Percentiles rank a stretch among this genome's conserved stretches.
phyloP scores from a whole-genome alignment of 192 early-diverging fungal genomes.

The Cladochytrium replicatum region DNA sequence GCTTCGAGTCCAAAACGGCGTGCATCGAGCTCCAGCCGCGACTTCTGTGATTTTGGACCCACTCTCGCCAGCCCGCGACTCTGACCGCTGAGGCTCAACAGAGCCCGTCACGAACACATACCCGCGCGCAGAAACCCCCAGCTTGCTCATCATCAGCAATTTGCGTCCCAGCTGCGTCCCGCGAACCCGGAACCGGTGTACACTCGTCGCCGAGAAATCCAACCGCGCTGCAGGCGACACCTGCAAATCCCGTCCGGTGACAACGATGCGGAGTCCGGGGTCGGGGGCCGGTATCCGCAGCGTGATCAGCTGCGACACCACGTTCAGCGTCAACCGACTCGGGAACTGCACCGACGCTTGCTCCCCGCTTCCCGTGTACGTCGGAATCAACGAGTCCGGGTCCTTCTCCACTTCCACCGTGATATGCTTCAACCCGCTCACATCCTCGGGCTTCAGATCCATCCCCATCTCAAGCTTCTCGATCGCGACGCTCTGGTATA shows the following conservation, averaged over 20 bases:
- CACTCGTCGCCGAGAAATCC: conserved; percentile 38
- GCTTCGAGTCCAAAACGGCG: conserved; percentile 35
- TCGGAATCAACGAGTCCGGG: not conserved
- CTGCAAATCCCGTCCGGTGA: conserved; percentile 48
- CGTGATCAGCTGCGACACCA: conserved; percentile 40
- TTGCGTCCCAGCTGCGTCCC: conserved; percentile 49
- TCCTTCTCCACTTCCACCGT: no score
- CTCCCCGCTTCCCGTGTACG: not conserved
- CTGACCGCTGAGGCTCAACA: not conserved
- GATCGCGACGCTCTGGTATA: conserved; percentile 7
- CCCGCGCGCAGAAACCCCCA: conserved; percentile 29
- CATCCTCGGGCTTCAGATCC: no score
- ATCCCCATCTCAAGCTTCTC: conserved; percentile 22
- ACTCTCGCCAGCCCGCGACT: not conserved
- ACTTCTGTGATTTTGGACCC: not conserved
- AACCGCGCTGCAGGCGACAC: conserved; percentile 39
- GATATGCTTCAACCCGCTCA: no score
- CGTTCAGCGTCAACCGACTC: conserved; percentile 40
- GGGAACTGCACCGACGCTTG: conserved; percentile 24
- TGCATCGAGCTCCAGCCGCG: conserved; percentile 24
- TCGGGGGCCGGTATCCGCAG: conserved; percentile 47
- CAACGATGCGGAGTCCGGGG: conserved; percentile 43
- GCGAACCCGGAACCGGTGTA: conserved; percentile 45
- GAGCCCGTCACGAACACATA: conserved; percentile 2
- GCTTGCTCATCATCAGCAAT: conserved; percentile 44